These are phyloP conservation scores for Clathrospora elynae DNA, from an alignment of 2,329 filamentous ascomycete species.

Conservation along the genomic window DNA sequence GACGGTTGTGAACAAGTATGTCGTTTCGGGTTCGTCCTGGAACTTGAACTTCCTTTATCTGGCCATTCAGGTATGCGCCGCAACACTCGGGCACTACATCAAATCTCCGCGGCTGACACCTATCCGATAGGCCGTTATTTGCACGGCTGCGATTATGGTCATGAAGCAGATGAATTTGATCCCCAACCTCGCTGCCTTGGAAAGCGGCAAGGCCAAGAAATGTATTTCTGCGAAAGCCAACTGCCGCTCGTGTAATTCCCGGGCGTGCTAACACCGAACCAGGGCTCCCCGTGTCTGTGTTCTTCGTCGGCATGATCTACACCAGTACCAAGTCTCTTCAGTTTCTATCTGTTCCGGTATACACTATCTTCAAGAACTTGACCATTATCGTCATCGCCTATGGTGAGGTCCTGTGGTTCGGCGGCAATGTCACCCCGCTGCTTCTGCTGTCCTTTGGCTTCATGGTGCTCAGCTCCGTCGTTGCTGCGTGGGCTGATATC, in stretches of 20 bases:
- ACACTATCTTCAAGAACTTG: conserved; percentile 99
- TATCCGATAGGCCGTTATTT: conserved; percentile 75
- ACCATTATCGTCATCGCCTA: conserved; percentile 99
- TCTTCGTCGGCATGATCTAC: conserved; percentile 99
- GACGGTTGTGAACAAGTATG: conserved; percentile 99
- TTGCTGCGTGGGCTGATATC: conserved; percentile 97
- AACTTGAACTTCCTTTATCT: conserved; percentile 97
- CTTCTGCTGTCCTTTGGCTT: conserved; percentile 91
- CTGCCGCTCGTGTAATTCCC: background rate
- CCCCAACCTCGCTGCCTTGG: conserved; percentile 76
- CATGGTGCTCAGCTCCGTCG: conserved; percentile 92
- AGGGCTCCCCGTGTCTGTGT: conserved; percentile 96
- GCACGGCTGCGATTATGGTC: conserved; percentile 78
- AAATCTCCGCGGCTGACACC: conserved; percentile 18
- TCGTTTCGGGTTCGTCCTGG: conserved; percentile 86
- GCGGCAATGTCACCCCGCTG: conserved; percentile 84
- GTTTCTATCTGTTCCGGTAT: conserved; percentile 95
- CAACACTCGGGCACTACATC: too few species aligned
- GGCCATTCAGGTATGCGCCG: conserved; percentile 77
- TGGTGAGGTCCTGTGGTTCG: conserved; percentile 97
- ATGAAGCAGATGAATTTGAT: conserved; percentile 84
- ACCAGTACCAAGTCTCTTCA: conserved; percentile 94
- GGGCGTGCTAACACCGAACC: conserved; percentile 4
- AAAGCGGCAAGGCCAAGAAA: conserved; percentile 84
- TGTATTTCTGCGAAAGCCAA: conserved; percentile 63